Percentiles rank a stretch among this genome's conserved stretches.
These are phyloP conservation scores for Talaromyces marneffei DNA, from an alignment of 2,329 filamentous ascomycete genomes.

Conservation along the genomic window DNA sequence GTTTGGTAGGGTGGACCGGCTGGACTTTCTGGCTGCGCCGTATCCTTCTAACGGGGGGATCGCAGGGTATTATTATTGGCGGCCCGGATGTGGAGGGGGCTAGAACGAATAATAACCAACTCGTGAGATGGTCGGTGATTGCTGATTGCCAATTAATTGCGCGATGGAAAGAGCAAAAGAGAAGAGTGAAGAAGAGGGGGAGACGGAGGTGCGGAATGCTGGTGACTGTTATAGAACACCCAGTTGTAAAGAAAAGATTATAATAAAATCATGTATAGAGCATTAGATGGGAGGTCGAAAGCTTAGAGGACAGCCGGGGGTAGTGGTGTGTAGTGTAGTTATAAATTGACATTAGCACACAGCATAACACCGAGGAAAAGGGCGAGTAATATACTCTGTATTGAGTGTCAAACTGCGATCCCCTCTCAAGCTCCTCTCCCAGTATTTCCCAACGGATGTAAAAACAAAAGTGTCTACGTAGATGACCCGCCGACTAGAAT, in stretches of 20 bases:
- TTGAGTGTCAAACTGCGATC: background rate
- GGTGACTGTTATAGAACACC: background rate
- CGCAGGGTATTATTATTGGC: background rate
- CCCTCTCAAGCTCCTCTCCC: background rate
- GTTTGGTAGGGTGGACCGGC: slow-evolving; percentile 3
- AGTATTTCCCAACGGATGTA: background rate
- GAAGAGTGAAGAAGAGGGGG: background rate
- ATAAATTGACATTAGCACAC: background rate
- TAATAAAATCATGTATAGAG: background rate
- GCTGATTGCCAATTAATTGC: background rate
- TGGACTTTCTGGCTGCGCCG: slow-evolving; percentile 3
- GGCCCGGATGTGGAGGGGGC: background rate
- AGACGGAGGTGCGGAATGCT: background rate
- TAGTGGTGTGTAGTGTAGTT: background rate
- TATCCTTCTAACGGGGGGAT: background rate
- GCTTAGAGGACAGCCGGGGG: background rate
- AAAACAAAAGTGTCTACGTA: slow-evolving; percentile 1
- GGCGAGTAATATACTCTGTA: slow-evolving; percentile 1
- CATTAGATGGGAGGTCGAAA: background rate
- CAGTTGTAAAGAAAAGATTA: background rate
- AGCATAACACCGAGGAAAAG: background rate
- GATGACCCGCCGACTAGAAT: slow-evolving; percentile 1
- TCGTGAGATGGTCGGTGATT: background rate
- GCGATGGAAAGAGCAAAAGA: background rate
- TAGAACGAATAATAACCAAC: background rate